A percentile compares a stretch with the other conserved stretches of the same genome.
Conservation (phyloP, 202 grass and related monocot genomes). For the Setaria italica region DNA sequence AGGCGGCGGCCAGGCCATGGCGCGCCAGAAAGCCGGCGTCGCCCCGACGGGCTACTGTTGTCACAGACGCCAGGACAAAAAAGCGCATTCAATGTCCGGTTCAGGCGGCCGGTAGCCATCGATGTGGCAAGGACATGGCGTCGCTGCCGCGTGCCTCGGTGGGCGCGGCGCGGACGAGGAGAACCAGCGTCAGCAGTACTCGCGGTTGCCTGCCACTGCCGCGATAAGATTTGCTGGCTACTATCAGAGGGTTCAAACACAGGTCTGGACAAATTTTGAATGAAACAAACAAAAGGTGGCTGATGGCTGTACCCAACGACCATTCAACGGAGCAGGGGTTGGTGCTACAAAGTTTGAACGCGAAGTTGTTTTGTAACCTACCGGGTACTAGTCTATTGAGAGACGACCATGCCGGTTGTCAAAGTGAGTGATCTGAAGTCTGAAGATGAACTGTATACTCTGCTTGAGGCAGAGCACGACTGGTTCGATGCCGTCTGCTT, state of each 20-base stretch:
- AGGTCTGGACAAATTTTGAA: slow-evolving; percentile 14
- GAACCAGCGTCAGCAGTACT: not conserved
- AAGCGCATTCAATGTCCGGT: slow-evolving; percentile 36
- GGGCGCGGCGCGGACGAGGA: not conserved
- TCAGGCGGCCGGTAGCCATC: slow-evolving; percentile 38
- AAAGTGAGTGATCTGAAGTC: no score
- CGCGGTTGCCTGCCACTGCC: not conserved
- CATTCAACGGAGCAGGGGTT: not conserved
- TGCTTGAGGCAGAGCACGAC: no score
- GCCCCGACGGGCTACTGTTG: slow-evolving; percentile 10
- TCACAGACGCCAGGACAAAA: slow-evolving; percentile 23
- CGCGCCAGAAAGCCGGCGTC: slow-evolving; percentile 21
- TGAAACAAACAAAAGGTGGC: not conserved
- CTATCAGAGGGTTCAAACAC: slow-evolving; percentile 1
- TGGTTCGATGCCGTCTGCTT: not conserved
- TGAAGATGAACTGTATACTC: no score
- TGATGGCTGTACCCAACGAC: not conserved
- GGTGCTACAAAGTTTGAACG: no score
- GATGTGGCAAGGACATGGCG: slow-evolving; percentile 18
- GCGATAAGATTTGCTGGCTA: slow-evolving; percentile 25
- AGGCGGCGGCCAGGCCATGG: not conserved
- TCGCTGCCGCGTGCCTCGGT: not conserved
- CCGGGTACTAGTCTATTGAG: no score
- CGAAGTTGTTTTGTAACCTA: no score
- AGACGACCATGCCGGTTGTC: slow-evolving; percentile 10